Percentiles rank a stretch among this genome's conserved stretches.
phyloP scores from a whole-genome alignment of 331 rosid species.

The Prunus yedoensis region DNA sequence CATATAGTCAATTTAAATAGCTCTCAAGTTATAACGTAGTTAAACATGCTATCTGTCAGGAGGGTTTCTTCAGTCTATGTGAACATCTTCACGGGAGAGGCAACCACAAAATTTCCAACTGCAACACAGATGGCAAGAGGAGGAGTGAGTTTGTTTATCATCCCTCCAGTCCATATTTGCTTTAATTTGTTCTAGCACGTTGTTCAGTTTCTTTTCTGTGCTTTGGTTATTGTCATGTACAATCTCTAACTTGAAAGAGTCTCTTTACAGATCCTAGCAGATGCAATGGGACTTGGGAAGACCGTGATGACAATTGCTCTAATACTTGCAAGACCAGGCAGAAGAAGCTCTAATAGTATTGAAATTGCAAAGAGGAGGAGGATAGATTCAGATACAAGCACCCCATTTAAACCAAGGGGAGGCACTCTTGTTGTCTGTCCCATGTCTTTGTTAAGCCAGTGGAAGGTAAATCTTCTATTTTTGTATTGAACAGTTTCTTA shows the following conservation, averaged over 20 bases:
- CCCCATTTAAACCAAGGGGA: slow-evolving; percentile 40
- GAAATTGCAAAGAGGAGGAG: slow-evolving; percentile 27
- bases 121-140: slow-evolving; percentile 84
- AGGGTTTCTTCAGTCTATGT: slow-evolving; percentile 61
- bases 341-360: slow-evolving; percentile 29
- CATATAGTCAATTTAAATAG: not conserved
- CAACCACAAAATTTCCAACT: slow-evolving; percentile 57
- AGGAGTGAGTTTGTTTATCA: slow-evolving; percentile 61
- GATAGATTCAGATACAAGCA: slow-evolving; percentile 20
- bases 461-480: slow-evolving; percentile 61
- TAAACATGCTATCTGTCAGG: slow-evolving; percentile 35
- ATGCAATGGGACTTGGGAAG: slow-evolving; percentile 98
- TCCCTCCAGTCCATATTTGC: slow-evolving; percentile 6
- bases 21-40: not conserved
- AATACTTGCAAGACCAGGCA: slow-evolving; percentile 56
- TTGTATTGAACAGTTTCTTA: not conserved
- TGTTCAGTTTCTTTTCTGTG: not conserved
- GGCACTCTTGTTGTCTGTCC: slow-evolving; percentile 93
- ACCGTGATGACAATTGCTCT: slow-evolving; percentile 89
- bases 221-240: not conserved
- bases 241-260: slow-evolving; percentile 14
- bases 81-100: slow-evolving; percentile 75
- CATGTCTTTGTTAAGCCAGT: slow-evolving; percentile 83
- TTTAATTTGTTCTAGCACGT: not conserved
- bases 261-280: slow-evolving; percentile 63